Evolutionary conservation across 192 early-diverging fungal species (phyloP).

Genomic region (Mortierella hygrophila): DNA sequence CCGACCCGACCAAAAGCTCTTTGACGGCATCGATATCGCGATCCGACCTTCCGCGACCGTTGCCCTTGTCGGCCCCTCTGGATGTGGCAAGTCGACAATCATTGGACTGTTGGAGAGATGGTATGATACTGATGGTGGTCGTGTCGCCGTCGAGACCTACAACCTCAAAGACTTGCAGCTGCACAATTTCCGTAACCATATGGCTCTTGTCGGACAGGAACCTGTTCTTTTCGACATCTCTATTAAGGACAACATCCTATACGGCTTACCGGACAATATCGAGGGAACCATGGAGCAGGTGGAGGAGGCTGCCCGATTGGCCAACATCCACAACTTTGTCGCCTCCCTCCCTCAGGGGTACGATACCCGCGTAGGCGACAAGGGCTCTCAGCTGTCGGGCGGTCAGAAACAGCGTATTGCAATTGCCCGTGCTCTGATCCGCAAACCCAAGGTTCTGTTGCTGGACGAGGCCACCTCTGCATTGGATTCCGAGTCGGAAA

Average conservation of each 20-base stretch:
- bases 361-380: constrained; percentile 70
- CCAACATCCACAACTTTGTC: constrained; percentile 69
- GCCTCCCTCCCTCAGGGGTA: constrained; percentile 65
- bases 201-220: constrained; percentile 66
- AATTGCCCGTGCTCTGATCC: constrained; percentile 76
- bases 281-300: constrained; percentile 59
- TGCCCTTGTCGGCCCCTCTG: constrained; percentile 84
- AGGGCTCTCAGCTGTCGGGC: constrained; percentile 69
- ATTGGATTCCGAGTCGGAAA: constrained; percentile 82
- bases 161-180: constrained; percentile 62
- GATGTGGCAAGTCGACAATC: constrained; percentile 76
- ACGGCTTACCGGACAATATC: constrained; percentile 60
- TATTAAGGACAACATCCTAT: constrained; percentile 64
- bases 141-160: constrained; percentile 55
- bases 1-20: constrained; percentile 70
- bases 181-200: constrained; percentile 55
- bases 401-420: constrained; percentile 79
- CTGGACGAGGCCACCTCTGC: constrained; percentile 87
- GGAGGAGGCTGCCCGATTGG: constrained; percentile 56
- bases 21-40: constrained; percentile 67
- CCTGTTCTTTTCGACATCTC: constrained; percentile 50
- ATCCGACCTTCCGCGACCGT: constrained; percentile 75
- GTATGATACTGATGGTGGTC: constrained; percentile 64
- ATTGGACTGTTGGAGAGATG: constrained; percentile 72
- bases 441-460: constrained; percentile 73